phyloP scores from a whole-genome alignment of 1,284 basidiomycete genomes.

The Pascua sp. region DNA sequence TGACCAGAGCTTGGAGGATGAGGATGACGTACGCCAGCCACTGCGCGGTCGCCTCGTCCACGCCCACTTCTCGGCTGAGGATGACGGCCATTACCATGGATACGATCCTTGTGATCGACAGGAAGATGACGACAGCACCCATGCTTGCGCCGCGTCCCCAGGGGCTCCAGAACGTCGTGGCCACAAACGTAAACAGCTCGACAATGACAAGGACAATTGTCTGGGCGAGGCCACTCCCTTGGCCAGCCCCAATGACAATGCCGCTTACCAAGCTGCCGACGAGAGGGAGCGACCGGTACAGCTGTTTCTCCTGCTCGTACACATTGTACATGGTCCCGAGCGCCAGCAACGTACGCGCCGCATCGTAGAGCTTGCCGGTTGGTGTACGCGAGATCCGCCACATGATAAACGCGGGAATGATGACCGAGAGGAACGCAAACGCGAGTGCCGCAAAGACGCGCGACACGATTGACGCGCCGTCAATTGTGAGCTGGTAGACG shows the following conservation, averaged over 20 bases:
- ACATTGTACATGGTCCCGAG: constrained; percentile 94
- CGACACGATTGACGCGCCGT: constrained; percentile 53
- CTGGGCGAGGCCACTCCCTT: constrained; percentile 83
- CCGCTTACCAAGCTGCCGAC: constrained; percentile 74
- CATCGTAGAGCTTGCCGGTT: constrained; percentile 88
- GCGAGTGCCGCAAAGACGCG: constrained; percentile 46
- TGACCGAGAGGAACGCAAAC: constrained; percentile 72
- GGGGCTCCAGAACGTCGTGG: constrained; percentile 88
- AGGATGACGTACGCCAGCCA: constrained; percentile 94
- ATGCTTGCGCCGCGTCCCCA: constrained; percentile 96
- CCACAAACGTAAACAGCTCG: constrained; percentile 74
- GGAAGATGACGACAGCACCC: constrained; percentile 87
- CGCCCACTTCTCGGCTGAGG: constrained; percentile 76
- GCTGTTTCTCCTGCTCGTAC: constrained; percentile 84
- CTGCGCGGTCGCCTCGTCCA: constrained; percentile 68
- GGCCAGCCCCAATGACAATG: constrained; percentile 80
- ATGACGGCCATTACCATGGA: constrained; percentile 85
- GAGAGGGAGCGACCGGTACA: constrained; percentile 79
- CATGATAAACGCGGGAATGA: constrained; percentile 71
- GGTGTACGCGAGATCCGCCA: constrained; percentile 71
- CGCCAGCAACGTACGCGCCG: constrained; percentile 82
- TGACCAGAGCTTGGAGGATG: constrained; percentile 78
- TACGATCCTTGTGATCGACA: constrained; percentile 83
- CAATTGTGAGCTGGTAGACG: constrained; percentile 73
- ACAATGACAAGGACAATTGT: constrained; percentile 81